Conservation (phyloP, 2,329 filamentous ascomycete genomes). For the Monosporascus sp. region DNA sequence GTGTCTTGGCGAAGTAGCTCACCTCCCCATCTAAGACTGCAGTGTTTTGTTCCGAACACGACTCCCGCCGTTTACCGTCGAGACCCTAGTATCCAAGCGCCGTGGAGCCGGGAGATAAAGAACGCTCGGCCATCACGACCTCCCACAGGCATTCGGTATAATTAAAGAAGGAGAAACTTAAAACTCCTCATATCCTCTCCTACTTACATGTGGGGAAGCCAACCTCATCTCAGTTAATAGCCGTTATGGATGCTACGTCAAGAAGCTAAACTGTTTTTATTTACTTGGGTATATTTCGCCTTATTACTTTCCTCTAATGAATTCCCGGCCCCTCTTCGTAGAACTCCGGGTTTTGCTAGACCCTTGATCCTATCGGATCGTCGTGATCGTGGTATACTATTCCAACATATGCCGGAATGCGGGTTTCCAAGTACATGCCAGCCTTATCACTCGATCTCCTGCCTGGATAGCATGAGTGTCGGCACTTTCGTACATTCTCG, state of each 20-base stretch:
- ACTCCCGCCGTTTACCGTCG: neutral
- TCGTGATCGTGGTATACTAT: neutral
- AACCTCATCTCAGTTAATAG: neutral
- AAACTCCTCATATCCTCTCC: neutral
- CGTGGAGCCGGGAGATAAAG: neutral
- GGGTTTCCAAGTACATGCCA: constrained; percentile 5
- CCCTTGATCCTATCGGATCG: constrained; percentile 7
- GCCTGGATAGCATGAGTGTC: constrained; percentile 5
- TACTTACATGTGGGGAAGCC: neutral
- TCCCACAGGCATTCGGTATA: constrained; percentile 1
- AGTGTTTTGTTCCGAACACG: neutral
- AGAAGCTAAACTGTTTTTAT: constrained; percentile 2
- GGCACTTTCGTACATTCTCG: constrained; percentile 5
- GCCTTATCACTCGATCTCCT: constrained; percentile 7
- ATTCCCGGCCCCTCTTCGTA: neutral
- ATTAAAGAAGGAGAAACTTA: constrained; percentile 6
- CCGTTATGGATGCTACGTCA: constrained; percentile 1
- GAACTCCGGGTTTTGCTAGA: constrained; percentile 2
- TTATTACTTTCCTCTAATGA: constrained; percentile 3
- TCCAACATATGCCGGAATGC: constrained; percentile 5
- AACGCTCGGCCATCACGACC: constrained; percentile 3
- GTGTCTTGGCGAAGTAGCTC: neutral
- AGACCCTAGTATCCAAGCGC: neutral
- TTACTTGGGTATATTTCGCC: neutral
- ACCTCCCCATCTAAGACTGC: neutral